Base-by-base conservation (phyloP, 2,329 filamentous ascomycete genomes). In the Coniochaeta sp. region DNA sequence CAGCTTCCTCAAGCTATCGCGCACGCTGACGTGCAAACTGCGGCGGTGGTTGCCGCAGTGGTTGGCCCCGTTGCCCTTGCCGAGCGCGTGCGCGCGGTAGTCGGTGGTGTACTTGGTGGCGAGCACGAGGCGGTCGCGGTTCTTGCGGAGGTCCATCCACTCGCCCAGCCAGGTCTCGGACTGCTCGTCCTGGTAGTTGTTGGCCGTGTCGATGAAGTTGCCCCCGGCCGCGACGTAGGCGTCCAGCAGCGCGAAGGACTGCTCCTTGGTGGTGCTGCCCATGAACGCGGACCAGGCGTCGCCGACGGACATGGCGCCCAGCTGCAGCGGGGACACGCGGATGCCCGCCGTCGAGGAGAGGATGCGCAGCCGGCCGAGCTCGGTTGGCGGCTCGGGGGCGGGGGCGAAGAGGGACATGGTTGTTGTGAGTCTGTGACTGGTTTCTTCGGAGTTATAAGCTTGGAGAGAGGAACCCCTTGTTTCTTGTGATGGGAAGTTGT, bases 161-260 rank as follows among this genome's bases (percentile, higher is more conserved):
- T 82, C 78, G 8, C 81, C 81, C 38, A 83, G 67, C 74, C 77
- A 79, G n/a, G 62, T 64, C 60, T 83, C 81, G 0, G 80, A 82
- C 62, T 83, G 5, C 5, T 9, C 30, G 9, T 32, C 9, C 30
- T 32, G 30, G 72, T 83, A 83, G 63, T 74, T 75, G 69, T 76
- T 79, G 36, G 78, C 30, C 30, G 82, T 86, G 67, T 87, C 84
- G 65, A 87, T 83, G 69, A 87, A 86, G 70, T 86, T 87, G 3
- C 84, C 84, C 2, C 83, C 84, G 0, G 77, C 72, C 14, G 75
- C 74, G 59, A 75, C 78, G 70, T 78, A 86, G 60, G 75, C 75
- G 62, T 86, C 83, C 1, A 87, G 74, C 28, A 87, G 75, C 40
- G 76, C 74, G 66, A 84, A 84, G 1, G 78, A 4, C 72, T n/a